Evolutionary conservation across 495 filamentous ascomycete genomes (phyloP), one percentile per base, ranked within the genome.

Genomic region (Recurvomyces mirabilis): DNA sequence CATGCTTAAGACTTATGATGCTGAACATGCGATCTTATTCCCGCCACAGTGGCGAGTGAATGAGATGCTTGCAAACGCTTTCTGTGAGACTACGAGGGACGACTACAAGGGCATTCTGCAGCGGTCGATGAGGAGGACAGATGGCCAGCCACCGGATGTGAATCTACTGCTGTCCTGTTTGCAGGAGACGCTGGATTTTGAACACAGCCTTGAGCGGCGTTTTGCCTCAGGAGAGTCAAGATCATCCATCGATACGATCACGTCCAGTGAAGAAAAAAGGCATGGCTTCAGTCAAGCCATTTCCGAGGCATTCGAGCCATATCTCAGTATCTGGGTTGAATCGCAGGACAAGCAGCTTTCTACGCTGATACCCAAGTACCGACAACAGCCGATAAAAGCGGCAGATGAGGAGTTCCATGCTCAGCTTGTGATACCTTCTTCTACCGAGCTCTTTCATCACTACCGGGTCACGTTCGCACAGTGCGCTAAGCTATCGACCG

Each of bases 141-240:
- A 87, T 49, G 87, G 87, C 1, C 76, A 81, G 61, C 80, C 79
- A 26, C 68, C 95, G 38, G 87, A 98, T 63, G 91, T 98, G 47
- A 91, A 94, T 57, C 65, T 98, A 40, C 64, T 98, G 25, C 74
- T 98, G 14, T 85, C 82, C 12, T 95, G 91, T 55, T 67, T 98
- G 39, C 89, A 96, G 54, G 93, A 98, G 65, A 98, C 91, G 1
- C 75, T 98, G 53, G 85, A 98, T 55, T 98, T 98, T 59, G 91
- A 98, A 62, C 89, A 96, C 58, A 81, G 75, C 34, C 70, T 98
- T 12, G 91, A 98, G 56, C 70, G 77, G 26, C 76, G 84, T 12
- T 96, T 96, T 62, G 70, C 80, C 1, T 81, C 65, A 59, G 77
- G 85, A 37, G 71, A 71, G 60, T 73, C 85, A 13, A 75, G 88